These are phyloP conservation scores for Malus orientalis DNA, from an alignment of 306 rosid species.

Conservation along the genomic window DNA sequence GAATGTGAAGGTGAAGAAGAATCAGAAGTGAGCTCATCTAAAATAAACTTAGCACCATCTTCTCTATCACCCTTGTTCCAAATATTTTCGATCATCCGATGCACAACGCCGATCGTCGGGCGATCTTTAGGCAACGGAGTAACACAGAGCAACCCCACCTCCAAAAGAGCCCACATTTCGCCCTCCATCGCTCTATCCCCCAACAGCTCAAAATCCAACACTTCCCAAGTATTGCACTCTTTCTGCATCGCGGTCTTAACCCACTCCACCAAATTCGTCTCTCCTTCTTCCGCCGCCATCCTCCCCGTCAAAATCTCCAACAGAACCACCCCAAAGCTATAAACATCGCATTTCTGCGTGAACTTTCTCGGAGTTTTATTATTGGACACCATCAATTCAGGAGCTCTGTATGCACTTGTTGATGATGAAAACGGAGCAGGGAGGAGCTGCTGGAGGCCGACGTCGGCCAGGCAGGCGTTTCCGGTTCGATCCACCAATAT, in stretches of 20 bases:
- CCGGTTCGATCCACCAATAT: conserved; percentile 12
- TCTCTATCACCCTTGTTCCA: conserved; percentile 2
- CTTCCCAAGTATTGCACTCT: conserved; percentile 9
- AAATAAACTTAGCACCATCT: not conserved
- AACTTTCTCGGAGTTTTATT: not conserved
- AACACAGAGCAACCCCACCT: conserved; percentile 20
- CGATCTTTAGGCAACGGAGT: conserved; percentile 15
- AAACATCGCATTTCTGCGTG: conserved; percentile 12
- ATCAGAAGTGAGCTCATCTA: conserved; percentile 11
- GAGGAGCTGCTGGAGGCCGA: conserved; percentile 14
- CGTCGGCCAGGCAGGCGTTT: conserved; percentile 11
- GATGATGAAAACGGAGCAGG: not conserved
- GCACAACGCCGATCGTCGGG: conserved; percentile 16
- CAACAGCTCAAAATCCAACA: conserved; percentile 20
- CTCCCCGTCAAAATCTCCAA: conserved; percentile 23
- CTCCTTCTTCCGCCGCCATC: not conserved
- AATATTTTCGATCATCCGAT: conserved; percentile 20
- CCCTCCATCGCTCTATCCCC: conserved; percentile 8
- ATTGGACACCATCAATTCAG: not conserved
- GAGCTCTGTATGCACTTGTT: conserved; percentile 1
- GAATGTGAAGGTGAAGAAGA: not conserved
- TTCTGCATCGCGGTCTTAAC: not conserved
- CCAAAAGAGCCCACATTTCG: conserved; percentile 13
- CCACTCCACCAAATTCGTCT: not conserved
- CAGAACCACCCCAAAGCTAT: conserved; percentile 28